Conservation (phyloP, 192 early-diverging fungal genomes). For the Oehlia diaphana region DNA sequence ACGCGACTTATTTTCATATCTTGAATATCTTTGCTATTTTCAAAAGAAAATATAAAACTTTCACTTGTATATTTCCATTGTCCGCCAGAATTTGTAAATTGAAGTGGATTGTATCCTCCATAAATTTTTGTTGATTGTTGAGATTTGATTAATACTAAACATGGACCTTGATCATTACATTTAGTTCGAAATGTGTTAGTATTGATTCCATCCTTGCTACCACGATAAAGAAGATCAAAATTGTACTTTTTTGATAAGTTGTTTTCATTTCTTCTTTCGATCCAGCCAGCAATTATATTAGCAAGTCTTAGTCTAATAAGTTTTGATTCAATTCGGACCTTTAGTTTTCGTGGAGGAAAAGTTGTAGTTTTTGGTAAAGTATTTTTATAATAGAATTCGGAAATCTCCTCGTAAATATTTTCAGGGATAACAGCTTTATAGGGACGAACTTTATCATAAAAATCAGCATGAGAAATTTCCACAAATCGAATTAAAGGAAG, state of each 20-base stretch:
- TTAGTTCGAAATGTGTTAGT: too few relatives aligned
- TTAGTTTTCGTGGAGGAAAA: too few relatives aligned
- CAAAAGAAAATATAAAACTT: too few relatives aligned
- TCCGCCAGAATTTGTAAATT: neutral
- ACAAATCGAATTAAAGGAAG: slow-evolving; percentile 15
- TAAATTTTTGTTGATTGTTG: too few relatives aligned
- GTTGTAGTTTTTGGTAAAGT: too few relatives aligned
- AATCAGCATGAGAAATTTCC: neutral
- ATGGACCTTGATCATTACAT: too few relatives aligned
- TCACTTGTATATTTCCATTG: too few relatives aligned
- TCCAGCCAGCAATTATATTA: slow-evolving; percentile 1
- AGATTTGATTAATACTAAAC: too few relatives aligned
- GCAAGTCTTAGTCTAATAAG: slow-evolving; percentile 6
- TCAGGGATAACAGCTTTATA: neutral
- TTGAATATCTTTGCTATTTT: too few relatives aligned
- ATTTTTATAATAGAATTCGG: neutral
- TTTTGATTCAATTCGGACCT: neutral
- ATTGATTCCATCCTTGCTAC: neutral
- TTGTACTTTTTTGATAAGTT: neutral
- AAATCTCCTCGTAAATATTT: neutral
- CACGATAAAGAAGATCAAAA: slow-evolving; percentile 11
- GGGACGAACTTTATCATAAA: neutral
- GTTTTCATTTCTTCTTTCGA: neutral
- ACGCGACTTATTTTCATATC: too few relatives aligned
- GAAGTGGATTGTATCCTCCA: neutral